Evolutionary conservation across 1,284 basidiomycete genomes (phyloP), one percentile per base, ranked within the genome.

Genomic region (Naganishia sp.): DNA sequence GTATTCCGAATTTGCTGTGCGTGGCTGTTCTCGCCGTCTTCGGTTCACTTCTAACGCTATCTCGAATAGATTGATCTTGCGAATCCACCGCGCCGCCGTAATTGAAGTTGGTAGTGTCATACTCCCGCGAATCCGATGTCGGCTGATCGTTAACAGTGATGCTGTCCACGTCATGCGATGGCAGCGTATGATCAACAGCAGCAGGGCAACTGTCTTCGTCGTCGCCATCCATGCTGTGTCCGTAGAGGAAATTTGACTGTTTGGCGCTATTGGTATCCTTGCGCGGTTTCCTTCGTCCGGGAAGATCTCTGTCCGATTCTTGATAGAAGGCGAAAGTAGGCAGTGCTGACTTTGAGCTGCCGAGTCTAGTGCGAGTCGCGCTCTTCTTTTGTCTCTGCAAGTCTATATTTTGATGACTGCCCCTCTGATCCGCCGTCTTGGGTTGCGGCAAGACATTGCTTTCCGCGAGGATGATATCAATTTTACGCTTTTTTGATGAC

Each of bases 51-150:
- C 9, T 11, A 43, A 49, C 10, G 13, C 45, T 23, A 17, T 42
- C 50, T 25, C n/a, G 35, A 5, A 13, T 23, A 49, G 47, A 50
- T 23, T 50, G 46, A 11, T 45, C 46, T 23, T 58, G 56, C 11
- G 57, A 61, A 42, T 61, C 57, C 5, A 61, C 57, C 11, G 57
- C 57, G 3, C 57, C 57, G 13, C 46, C 57, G 21, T 61, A 61
- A 5, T 21, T 51, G 21, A 61, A 17, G 35, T 51, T 61, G n/a
- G 57, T 61, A 7, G 41, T 47, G 23, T 61, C 57, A 23, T 3
- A 39, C 35, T 39, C 9, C 7, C 35, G 9, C 35, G 35, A 39
- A 39, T 1, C 7, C 13, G 35, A 39, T 13, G 7, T 39, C 35
- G 2, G 13, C 2, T 39, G 35, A 39, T 39, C 3, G 9, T 39